A percentile compares a stretch with the other conserved stretches of the same genome.
Conservation (phyloP, 176 grass and related monocot species). For the Stipa capillata region DNA sequence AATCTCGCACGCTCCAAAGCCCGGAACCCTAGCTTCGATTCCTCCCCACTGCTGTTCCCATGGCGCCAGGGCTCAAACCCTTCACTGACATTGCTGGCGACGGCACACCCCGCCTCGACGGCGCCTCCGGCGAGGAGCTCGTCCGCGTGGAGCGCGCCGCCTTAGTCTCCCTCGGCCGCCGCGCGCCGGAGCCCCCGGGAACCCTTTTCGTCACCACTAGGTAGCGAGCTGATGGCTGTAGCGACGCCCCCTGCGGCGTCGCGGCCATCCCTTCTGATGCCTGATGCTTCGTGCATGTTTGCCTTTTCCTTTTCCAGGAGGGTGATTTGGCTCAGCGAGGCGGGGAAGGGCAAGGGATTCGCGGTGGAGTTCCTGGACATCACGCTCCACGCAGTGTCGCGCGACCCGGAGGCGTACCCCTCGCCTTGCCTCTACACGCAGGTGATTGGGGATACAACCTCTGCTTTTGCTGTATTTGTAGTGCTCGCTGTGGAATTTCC, state of each 20-base stretch:
- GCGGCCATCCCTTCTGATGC: neutral
- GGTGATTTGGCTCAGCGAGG: slow-evolving; percentile 59
- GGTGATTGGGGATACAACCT: slow-evolving; percentile 33
- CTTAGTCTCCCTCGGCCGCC: slow-evolving; percentile 38
- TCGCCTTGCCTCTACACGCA: slow-evolving; percentile 63
- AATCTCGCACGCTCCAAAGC: slow-evolving; percentile 26
- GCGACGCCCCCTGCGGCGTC: neutral
- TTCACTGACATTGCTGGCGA: slow-evolving; percentile 39
- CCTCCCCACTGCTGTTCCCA: slow-evolving; percentile 13
- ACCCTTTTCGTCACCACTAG: slow-evolving; percentile 62
- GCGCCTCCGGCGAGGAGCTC: slow-evolving; percentile 62
- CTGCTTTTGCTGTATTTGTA: too few species aligned
- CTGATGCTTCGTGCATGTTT: neutral
- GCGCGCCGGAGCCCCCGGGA: slow-evolving; percentile 29
- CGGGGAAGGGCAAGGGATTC: slow-evolving; percentile 37
- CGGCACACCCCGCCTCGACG: slow-evolving; percentile 45
- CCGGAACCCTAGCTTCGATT: slow-evolving; percentile 36
- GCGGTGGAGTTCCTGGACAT: slow-evolving; percentile 66
- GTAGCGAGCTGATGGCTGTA: neutral
- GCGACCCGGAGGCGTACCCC: slow-evolving; percentile 51
- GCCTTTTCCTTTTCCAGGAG: slow-evolving; percentile 26
- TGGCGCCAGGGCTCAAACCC: slow-evolving; percentile 65
- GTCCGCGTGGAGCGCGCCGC: slow-evolving; percentile 49
- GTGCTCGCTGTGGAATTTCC: neutral
- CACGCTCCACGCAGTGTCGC: slow-evolving; percentile 64